phyloP scores from a whole-genome alignment of 441 rosid species.

The Macaranga tanarius region DNA sequence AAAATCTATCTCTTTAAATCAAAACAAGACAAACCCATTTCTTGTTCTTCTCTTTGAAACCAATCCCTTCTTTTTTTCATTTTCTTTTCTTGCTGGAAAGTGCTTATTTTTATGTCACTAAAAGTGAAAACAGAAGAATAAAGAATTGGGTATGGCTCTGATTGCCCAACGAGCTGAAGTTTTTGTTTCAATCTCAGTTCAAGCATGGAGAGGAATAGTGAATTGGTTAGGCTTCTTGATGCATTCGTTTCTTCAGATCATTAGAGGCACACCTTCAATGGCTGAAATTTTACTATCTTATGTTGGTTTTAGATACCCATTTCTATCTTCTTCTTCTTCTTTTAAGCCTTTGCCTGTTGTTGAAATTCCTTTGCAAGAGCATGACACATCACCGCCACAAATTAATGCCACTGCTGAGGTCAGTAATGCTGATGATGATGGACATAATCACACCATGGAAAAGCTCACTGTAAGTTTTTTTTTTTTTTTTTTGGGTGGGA shows the following conservation, averaged over 20 bases:
- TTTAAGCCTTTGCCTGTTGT: slow-evolving; percentile 47
- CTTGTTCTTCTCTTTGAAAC: neutral
- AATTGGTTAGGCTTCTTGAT: slow-evolving; percentile 38
- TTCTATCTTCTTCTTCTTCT: slow-evolving; percentile 19
- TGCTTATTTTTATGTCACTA: neutral
- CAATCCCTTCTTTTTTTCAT: neutral
- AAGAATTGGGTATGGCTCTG: slow-evolving; percentile 4
- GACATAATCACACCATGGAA: slow-evolving; percentile 12
- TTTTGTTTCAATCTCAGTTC: slow-evolving; percentile 30
- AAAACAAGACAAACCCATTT: neutral
- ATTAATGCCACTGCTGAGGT: slow-evolving; percentile 8
- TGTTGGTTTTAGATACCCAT: slow-evolving; percentile 29
- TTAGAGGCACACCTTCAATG: slow-evolving; percentile 39
- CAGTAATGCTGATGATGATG: neutral
- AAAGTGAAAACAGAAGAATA: too few species aligned
- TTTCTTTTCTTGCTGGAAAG: too few species aligned
- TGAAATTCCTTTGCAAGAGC: slow-evolving; percentile 40
- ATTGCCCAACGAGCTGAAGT: slow-evolving; percentile 25
- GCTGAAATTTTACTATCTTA: slow-evolving; percentile 39
- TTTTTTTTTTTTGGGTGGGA: neutral
- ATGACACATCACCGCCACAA: neutral
- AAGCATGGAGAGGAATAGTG: slow-evolving; percentile 41
- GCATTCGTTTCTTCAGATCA: slow-evolving; percentile 35
- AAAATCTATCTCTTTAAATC: too few species aligned
- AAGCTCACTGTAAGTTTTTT: slow-evolving; percentile 38